Evolutionary conservation across 352 stramenopile genomes (phyloP), one percentile per base, ranked within the genome.

Genomic region (Phytophthora uliginosa): DNA sequence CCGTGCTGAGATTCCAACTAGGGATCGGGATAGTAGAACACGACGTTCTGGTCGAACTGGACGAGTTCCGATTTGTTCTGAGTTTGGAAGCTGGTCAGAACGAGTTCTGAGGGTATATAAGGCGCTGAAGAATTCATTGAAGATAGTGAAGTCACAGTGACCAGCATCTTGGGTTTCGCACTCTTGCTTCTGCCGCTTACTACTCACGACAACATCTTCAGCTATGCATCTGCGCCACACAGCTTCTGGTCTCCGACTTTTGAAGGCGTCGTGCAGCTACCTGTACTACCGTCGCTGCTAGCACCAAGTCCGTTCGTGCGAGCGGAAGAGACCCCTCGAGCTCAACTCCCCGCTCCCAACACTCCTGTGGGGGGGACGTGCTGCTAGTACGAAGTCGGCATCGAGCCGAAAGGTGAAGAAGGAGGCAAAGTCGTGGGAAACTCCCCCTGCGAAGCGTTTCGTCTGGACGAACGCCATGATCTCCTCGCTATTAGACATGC

Each of bases 391-490:
- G 7, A 60, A 60, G 33, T 28, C 33, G 15, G 26, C 10, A 12
- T 9, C 15, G 31, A 50, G n/a, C 4, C 33, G 33, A 34, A 47
- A 59, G 28, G 53, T 31, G 13, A 59, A 47, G 18, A 59, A 59
- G 53, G 48, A 59, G 31, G 31, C 17, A n/a, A 47, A 45, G 31
- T 7, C 31, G 28, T 18, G 34, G 26, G 38, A n/a, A 38, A 34
- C 17, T 20, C 13, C 57, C n/a, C 10, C 20, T 20, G 13, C 57
- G 4, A 63, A 63, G 26, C 38, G 26, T 10, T 63, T 55, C 50
- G 42, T 63, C n/a, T 63, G 57, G 57, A 42, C 57, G 15, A 63
- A 63, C 26, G 22, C 57, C 22, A 55, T 55, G 57, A 26, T 63
- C n/a, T 7, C 38, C 5, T 7, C n/a, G 5, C 40, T 63, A 3